Evolutionary conservation across 1,139 yeast species (phyloP), one percentile per base, ranked within the genome.

Genomic region (Suhomyces yuchorum): DNA sequence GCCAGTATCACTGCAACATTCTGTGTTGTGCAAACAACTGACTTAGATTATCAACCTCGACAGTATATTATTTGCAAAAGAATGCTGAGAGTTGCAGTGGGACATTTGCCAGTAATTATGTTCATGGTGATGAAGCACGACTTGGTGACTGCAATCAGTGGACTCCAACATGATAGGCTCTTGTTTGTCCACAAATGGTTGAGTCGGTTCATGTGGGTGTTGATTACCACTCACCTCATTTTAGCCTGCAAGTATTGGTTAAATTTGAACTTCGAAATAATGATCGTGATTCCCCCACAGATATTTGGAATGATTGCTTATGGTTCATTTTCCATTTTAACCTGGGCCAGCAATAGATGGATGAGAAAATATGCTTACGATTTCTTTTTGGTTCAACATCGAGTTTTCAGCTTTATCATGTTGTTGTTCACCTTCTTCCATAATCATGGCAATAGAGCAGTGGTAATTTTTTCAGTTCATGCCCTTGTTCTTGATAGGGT

Each of bases 231-330:
- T 5, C 82, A 78, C 56, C 53, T 73, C 42, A 61, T 59, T 12
- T 52, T 74, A 36, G 53, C 69, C 1, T 56, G 67, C 17, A 54
- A 61, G 20, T 77, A 77, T 53, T 78, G 82, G 82, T 53, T 75
- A 20, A 58, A 60, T 4, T 50, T 75, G 43, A 64, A 71, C 19
- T 71, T 75, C 51, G 53, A 60, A 15, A 59, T 73, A 14, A 76
- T 76, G 80, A 51, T 76, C 19, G 49, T 61, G 11, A 76, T 78
- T 37, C 82, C 82, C 2, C 81, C 82, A 1, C 78, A 74, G 53
- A 75, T 73, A 18, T 78, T 77, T 59, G 82, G 82, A 7, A 70
- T 75, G 62, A 77, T 77, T 47, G 73, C 81, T 0, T 75, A 69
- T 52, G 66, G 67, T 3, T 61, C 69, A 37, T 66, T 77, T 56